Evolutionary conservation across 2,329 filamentous ascomycete species (phyloP), one percentile per base, ranked within the genome.

Genomic region (Cordyceps cicadae): DNA sequence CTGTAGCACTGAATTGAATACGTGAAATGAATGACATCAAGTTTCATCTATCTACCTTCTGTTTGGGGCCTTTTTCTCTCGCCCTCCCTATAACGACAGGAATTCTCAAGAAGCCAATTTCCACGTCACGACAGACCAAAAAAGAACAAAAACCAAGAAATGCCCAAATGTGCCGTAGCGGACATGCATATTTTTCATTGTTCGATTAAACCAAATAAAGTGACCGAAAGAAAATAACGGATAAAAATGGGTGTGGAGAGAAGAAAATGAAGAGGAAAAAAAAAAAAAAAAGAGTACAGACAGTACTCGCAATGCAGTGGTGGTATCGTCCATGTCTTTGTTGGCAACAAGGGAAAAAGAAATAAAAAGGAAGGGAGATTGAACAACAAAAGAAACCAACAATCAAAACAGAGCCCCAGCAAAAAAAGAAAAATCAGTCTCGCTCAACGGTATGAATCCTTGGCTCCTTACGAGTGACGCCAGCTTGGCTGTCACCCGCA

Each of bases 301-400:
- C 64, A 63, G 64, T 64, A 71, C 69, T 71, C 60, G 60, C 61
- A 67, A 71, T 72, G 73, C 70, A 70, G 72, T 70, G 71, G 70
- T 75, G 74, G 74, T 75, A 75, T 75, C 74, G 73, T 75, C 72
- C 72, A 71, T 74, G 68, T 71, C 64, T 69, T 70, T 69, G 67
- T 66, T 66, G 64, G 64, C 67, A 64, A 63, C 67, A 70, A 67
- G 65, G 15, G 63, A 59, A 63, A 64, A 65, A 67, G 24, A 24
- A 24, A 62, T 61, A 67, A 61, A 65, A 62, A 66, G 58, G 62
- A 66, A 60, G 61, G 51, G n/a, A 21, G 49, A 46, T 60, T 12
- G 39, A 65, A 63, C 24, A 15, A 57, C 45, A 63, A 63, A 68
- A 62, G 65, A 50, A 41, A 46, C 7, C 19, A 37, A 37, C 34